Conservation (phyloP, 768 basidiomycete genomes). For the Boletus coccyginus region DNA sequence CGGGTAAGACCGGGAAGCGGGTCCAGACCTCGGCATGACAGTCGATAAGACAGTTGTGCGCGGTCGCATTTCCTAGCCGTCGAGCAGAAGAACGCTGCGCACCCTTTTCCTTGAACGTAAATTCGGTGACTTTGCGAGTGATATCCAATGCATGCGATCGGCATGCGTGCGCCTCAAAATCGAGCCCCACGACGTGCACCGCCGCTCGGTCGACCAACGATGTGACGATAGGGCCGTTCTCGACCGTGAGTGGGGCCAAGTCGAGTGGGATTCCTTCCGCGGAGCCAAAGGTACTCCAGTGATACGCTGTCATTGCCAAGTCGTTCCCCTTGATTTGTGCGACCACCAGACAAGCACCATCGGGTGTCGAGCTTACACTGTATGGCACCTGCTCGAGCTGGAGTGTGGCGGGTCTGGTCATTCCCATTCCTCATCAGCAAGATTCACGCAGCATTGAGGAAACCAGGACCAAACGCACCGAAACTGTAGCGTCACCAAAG, state of each 20-base stretch:
- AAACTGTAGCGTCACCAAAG: slow-evolving; percentile 51
- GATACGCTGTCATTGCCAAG: slow-evolving; percentile 40
- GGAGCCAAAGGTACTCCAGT: slow-evolving; percentile 58
- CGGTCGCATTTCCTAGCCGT: slow-evolving; percentile 15
- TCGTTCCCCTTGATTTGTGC: slow-evolving; percentile 19
- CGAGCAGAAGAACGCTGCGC: slow-evolving; percentile 13
- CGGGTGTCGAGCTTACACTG: slow-evolving; percentile 43
- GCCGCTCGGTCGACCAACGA: slow-evolving; percentile 43
- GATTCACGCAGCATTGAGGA: not conserved
- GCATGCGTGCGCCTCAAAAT: slow-evolving; percentile 30
- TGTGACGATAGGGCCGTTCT: slow-evolving; percentile 34
- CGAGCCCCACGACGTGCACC: slow-evolving; percentile 44
- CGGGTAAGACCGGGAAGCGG: slow-evolving; percentile 56
- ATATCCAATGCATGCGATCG: slow-evolving; percentile 49
- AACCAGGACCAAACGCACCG: slow-evolving; percentile 33
- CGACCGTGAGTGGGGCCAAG: slow-evolving; percentile 25
- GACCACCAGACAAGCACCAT: slow-evolving; percentile 51
- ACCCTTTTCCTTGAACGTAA: slow-evolving; percentile 49
- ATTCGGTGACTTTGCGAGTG: slow-evolving; percentile 54
- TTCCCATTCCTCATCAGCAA: not conserved
- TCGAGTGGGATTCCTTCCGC: slow-evolving; percentile 42
- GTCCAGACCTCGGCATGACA: slow-evolving; percentile 59
- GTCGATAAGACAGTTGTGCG: slow-evolving; percentile 52
- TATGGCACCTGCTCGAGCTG: slow-evolving; percentile 35
- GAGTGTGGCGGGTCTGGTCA: slow-evolving; percentile 44